These are phyloP conservation scores for Pilasporangium apinafurcum DNA, from an alignment of 352 stramenopile species.

Conservation along the genomic window DNA sequence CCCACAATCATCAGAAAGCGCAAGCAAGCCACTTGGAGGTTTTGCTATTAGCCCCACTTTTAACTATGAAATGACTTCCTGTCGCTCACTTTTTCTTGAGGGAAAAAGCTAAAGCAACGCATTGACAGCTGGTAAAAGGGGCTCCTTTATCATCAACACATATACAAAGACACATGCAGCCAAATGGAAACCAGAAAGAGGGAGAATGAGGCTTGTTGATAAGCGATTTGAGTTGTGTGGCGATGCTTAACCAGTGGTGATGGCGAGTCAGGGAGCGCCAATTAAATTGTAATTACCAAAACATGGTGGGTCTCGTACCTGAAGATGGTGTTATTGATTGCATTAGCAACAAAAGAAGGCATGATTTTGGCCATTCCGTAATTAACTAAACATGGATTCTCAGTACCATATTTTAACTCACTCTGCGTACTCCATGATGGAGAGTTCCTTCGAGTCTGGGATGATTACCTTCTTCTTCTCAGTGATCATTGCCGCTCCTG, in stretches of 20 bases:
- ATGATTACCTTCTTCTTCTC: slow-evolving; percentile 17
- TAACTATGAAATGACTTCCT: slow-evolving; percentile 55
- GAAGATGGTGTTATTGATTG: no score
- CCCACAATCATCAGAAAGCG: slow-evolving; percentile 4
- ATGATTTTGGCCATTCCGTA: no score
- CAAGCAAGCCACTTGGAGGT: slow-evolving; percentile 15
- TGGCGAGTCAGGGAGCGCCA: no score
- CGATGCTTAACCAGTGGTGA: no score
- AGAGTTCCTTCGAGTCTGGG: slow-evolving; percentile 55
- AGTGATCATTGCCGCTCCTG: slow-evolving; percentile 3
- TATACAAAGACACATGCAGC: background rate
- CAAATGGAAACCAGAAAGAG: background rate
- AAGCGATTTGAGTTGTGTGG: no score
- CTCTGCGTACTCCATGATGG: slow-evolving; percentile 74
- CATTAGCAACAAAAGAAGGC: no score
- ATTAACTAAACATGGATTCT: no score
- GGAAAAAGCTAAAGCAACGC: slow-evolving; percentile 17
- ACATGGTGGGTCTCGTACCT: no score
- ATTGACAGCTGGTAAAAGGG: slow-evolving; percentile 72
- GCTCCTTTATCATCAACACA: slow-evolving; percentile 7
- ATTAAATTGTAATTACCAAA: no score
- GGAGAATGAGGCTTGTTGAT: no score
- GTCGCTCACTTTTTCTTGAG: slow-evolving; percentile 4
- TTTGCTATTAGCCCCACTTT: slow-evolving; percentile 66
- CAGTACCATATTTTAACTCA: no score